Base-by-base conservation (phyloP, 2,329 filamentous ascomycete species). In the Talaromyces sp. region DNA sequence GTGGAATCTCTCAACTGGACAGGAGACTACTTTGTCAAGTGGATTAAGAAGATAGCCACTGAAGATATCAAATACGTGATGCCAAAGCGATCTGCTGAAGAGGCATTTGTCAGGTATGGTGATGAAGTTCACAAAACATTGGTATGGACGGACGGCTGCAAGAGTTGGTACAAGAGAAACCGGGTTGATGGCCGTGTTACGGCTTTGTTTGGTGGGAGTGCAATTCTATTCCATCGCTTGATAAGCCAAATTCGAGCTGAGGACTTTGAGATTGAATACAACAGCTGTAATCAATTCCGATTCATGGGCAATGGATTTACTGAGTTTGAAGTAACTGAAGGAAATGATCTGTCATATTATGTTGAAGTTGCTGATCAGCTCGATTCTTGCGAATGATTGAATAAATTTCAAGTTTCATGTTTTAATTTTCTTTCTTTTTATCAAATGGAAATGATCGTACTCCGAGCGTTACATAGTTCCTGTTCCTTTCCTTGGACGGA, bases 121-220 rank as follows among this genome's bases (percentile, higher is more conserved):
- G 71, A 76, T 36, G 72, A 74, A 46, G 79, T 82, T 58, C 79
- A 82, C 62, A 71, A 75, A 57, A 63, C 70, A 3, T 51, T 64
- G 22, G 60, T 61, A 8, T 64, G 62, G 62, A 60, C 62, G 2
- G 60, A 58, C 16, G 47, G 56, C 9, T 84, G 81, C 65, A 76
- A 75, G 54, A 80, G 77, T 48, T 84, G 81, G 81, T 84, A 84
- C 63, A 79, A 80, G 62, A 72, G 74, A 29, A 71, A 72, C 33
- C 70, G 63, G 2, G 63, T 71, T 4, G 72, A 79, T 40, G 77
- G 78, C 16, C 66, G 75, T 33, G 71, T 80, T 30, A 72, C 75
- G 17, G 77, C 77, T 6, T 65, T 75, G n/a, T 80, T 75, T 60
- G 71, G 74, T 10, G 78, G 78, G 20, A 75, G 70, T 51, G 68